Evolutionary conservation across 805 yeast species (phyloP), one percentile per base, ranked within the genome.

Genomic region (Ogataea allantospora): DNA sequence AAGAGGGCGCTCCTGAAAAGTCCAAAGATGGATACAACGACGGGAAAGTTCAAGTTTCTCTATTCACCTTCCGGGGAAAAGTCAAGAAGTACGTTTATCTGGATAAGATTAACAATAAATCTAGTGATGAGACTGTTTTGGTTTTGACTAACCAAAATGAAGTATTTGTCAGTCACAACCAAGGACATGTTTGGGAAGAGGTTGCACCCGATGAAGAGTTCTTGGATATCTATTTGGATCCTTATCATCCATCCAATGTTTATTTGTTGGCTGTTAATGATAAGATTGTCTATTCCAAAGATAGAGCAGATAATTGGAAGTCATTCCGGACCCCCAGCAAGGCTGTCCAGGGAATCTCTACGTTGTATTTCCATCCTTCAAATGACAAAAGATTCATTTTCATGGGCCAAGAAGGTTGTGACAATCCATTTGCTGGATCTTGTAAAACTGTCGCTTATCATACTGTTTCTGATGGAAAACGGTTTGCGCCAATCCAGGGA

Each of bases 101-200:
- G 41, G 83, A 81, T 35, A 76, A 73, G 44, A 65, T 71, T 30
- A 64, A 63, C 4, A 46, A 53, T 29, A 61, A 66, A 9, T 46
- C 65, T 30, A 64, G 63, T 18, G 84, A 79, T 46, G 88, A 83
- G 55, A 75, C 87, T 1, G 60, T 89, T 11, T 57, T 89, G 11
- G 66, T 83, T 3, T 65, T 75, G 40, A 83, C 89, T 1, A 57
- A 62, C 20, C 67, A 71, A 22, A 69, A 74, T 38, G 68, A 70
- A 21, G 78, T 78, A 2, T 83, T 68, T 52, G 75, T 85, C 5
- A 81, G 95, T 1, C 80, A 77, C 48, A 78, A 86, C 57, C 83
- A 82, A 36, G 93, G 93, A 14, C 53, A 64, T 8, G 55, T 58
- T 2, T 76, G 84, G 70, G 68, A 66, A 32, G 60, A 62, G 35